These are phyloP conservation scores for Suillus bovinus DNA, from an alignment of 768 basidiomycete genomes.

Conservation along the genomic window DNA sequence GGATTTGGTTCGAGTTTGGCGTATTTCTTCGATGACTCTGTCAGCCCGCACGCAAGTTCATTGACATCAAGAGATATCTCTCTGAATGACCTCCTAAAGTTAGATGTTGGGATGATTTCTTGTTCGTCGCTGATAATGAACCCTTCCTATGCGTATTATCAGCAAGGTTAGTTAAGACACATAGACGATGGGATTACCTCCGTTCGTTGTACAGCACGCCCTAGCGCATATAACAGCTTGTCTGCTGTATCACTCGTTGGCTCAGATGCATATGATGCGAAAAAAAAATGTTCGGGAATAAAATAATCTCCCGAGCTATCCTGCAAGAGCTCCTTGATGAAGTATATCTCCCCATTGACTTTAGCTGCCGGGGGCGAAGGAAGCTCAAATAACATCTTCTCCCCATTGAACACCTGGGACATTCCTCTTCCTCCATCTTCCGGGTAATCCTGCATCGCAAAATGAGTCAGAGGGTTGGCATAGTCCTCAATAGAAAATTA, in stretches of 20 bases:
- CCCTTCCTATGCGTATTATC: conserved; percentile 11
- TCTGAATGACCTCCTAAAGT: conserved; percentile 15
- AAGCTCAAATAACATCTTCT: conserved; percentile 31
- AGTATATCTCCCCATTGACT: conserved; percentile 20
- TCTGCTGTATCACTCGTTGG: neutral
- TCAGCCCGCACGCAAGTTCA: conserved; percentile 6
- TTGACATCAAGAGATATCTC: conserved; percentile 12
- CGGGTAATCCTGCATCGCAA: conserved; percentile 30
- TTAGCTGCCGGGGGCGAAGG: conserved; percentile 28
- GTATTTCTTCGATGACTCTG: neutral
- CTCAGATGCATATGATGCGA: neutral
- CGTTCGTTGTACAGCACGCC: conserved; percentile 12
- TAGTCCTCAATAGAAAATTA: conserved; percentile 22
- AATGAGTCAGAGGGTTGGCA: conserved; percentile 22
- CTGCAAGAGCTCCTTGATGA: conserved; percentile 24
- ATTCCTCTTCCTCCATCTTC: conserved; percentile 22
- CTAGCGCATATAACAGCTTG: conserved; percentile 3
- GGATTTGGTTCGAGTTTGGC: conserved; percentile 20
- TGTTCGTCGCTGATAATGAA: conserved; percentile 12
- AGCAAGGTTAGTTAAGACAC: neutral
- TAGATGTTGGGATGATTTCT: conserved; percentile 8
- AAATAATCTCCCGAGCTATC: conserved; percentile 10
- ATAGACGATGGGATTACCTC: neutral
- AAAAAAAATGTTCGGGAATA: conserved; percentile 18
- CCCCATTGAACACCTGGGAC: conserved; percentile 27